A percentile compares a stretch with the other conserved stretches of the same genome.
phyloP scores from a whole-genome alignment of 2,329 filamentous ascomycete species.

The Sporothrix luriei region DNA sequence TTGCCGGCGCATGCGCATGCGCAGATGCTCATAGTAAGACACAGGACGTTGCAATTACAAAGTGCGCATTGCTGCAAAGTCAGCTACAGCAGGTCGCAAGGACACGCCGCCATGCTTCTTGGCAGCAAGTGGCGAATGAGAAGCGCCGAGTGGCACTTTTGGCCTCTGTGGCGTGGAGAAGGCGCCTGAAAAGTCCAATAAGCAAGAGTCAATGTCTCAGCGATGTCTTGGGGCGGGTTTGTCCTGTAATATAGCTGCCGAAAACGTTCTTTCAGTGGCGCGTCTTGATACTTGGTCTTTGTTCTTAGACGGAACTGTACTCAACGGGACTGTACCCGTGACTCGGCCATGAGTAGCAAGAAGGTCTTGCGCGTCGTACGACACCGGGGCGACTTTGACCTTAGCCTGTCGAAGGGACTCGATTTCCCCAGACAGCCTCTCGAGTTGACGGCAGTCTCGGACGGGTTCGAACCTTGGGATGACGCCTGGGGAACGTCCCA shows the following conservation, averaged over 20 bases:
- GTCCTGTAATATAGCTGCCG: too few species aligned
- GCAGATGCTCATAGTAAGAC: not conserved
- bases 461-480: not conserved
- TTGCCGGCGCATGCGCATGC: not conserved
- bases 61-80: too few species aligned
- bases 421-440: not conserved
- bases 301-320: not conserved
- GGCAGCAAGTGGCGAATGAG: conserved; percentile 15
- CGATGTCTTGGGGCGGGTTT: conserved; percentile 2
- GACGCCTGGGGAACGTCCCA: not conserved
- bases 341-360: not conserved
- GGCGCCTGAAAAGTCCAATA: too few species aligned
- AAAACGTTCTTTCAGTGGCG: not conserved
- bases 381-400: too few species aligned
- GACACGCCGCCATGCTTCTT: not conserved
- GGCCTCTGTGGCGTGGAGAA: conserved; percentile 20
- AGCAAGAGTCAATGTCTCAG: not conserved
- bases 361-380: too few species aligned
- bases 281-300: not conserved
- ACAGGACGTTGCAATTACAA: not conserved
- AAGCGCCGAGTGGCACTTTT: conserved; percentile 22
- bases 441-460: too few species aligned
- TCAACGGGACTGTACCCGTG: not conserved
- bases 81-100: too few species aligned
- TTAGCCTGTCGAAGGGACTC: not conserved